Evolutionary conservation across 441 rosid species (phyloP).

Genomic region (Isatis lusitanica): DNA sequence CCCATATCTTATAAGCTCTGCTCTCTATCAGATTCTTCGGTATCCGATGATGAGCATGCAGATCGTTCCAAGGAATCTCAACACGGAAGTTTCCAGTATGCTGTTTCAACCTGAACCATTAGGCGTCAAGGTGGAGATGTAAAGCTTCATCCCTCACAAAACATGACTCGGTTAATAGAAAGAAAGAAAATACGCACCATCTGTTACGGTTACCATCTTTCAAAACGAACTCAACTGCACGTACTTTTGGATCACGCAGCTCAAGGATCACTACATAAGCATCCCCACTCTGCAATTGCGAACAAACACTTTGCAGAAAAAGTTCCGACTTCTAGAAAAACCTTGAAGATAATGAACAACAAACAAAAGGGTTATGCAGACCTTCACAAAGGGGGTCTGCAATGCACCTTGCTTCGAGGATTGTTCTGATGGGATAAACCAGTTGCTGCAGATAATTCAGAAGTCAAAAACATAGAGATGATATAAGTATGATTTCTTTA

Average conservation of each 20-base stretch:
- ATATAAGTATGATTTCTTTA: background rate
- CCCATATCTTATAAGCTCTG: conserved; percentile 62
- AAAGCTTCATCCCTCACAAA: conserved; percentile 7
- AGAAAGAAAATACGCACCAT: conserved; percentile 43
- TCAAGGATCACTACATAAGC: conserved; percentile 50
- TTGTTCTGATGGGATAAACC: conserved; percentile 56
- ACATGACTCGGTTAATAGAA: background rate
- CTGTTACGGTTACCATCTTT: conserved; percentile 61
- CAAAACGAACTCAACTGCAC: conserved; percentile 61
- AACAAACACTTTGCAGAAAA: background rate
- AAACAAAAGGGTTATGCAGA: conserved; percentile 23
- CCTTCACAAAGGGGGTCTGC: conserved; percentile 59
- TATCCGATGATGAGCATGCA: conserved; percentile 37
- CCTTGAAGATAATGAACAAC: background rate
- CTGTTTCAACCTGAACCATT: conserved; percentile 49
- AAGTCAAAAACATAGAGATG: conserved; percentile 21
- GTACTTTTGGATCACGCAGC: conserved; percentile 55
- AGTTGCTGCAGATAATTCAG: conserved; percentile 42
- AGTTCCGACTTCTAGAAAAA: background rate
- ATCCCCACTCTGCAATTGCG: conserved; percentile 48
- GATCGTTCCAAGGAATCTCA: conserved; percentile 57
- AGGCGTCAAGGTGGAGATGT: conserved; percentile 20
- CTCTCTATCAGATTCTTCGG: conserved; percentile 51
- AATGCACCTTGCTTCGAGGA: conserved; percentile 57
- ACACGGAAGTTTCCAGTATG: conserved; percentile 62